Conservation (phyloP, 108 stramenopile genomes). For the Halocafeteria seosinensis region DNA sequence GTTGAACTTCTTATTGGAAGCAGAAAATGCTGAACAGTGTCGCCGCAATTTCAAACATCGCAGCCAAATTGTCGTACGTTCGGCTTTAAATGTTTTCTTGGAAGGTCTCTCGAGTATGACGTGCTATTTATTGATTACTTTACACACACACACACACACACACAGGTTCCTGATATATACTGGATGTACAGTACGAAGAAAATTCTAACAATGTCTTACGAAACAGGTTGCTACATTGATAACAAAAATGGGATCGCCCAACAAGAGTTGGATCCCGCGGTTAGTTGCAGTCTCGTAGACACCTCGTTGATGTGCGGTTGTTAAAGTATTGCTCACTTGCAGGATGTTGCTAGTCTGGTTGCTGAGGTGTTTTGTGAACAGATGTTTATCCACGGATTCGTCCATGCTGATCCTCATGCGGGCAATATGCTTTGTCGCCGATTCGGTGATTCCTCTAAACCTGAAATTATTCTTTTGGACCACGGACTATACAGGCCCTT, state of each 20-base stretch:
- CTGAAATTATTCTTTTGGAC: conserved; percentile 27
- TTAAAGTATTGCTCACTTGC: too few relatives aligned
- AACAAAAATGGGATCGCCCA: conserved; percentile 10
- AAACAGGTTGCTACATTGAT: conserved; percentile 21
- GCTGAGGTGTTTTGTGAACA: conserved; percentile 16
- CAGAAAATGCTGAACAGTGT: conserved; percentile 6
- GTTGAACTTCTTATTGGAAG: conserved; percentile 33
- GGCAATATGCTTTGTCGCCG: conserved; percentile 23
- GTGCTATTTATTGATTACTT: too few relatives aligned
- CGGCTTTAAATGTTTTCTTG: too few relatives aligned
- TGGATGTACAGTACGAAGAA: conserved; percentile 19
- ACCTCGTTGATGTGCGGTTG: too few relatives aligned
- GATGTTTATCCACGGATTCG: conserved; percentile 17
- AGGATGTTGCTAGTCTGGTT: conserved; percentile 18
- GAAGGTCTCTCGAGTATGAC: too few relatives aligned
- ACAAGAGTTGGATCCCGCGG: conserved; percentile 15
- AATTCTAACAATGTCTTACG: conserved; percentile 28
- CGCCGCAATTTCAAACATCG: conserved; percentile 9
- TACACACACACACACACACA: too few relatives aligned
- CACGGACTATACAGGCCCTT: conserved; percentile 32
- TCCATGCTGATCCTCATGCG: conserved; percentile 33
- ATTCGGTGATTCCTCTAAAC: background rate
- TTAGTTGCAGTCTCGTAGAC: too few relatives aligned
- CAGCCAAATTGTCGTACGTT: conserved; percentile 12
- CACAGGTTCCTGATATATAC: conserved; percentile 13